phyloP scores from a whole-genome alignment of 805 yeast genomes.

The Schwanniomyces polymorphus region DNA sequence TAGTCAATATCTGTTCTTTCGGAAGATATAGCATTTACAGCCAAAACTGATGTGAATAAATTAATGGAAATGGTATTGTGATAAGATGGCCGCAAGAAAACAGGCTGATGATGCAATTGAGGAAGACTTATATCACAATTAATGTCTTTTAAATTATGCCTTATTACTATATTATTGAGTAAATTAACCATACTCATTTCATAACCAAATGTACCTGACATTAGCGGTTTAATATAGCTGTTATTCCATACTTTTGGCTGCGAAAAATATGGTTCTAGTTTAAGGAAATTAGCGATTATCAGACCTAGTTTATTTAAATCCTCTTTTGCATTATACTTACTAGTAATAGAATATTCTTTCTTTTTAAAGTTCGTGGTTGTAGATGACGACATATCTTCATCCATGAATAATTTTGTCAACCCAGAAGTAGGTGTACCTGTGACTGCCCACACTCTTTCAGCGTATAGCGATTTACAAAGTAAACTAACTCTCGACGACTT shows the following conservation, averaged over 20 bases:
- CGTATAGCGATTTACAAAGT: slow-evolving; percentile 47
- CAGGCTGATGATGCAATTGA: slow-evolving; percentile 56
- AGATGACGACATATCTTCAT: slow-evolving; percentile 22
- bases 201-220: slow-evolving; percentile 39
- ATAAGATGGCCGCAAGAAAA: slow-evolving; percentile 59
- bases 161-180: slow-evolving; percentile 49
- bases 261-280: slow-evolving; percentile 57
- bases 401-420: slow-evolving; percentile 55
- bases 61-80: slow-evolving; percentile 63
- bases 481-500: slow-evolving; percentile 49
- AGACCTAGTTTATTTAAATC: slow-evolving; percentile 57
- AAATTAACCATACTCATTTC: slow-evolving; percentile 40
- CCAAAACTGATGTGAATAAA: slow-evolving; percentile 64
- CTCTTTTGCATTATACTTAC: slow-evolving; percentile 49
- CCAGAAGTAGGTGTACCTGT: slow-evolving; percentile 80
- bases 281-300: slow-evolving; percentile 52
- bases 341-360: slow-evolving; percentile 46
- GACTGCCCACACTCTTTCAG: slow-evolving; percentile 72
- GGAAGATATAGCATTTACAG: slow-evolving; percentile 72
- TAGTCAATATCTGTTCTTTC: slow-evolving; percentile 67
- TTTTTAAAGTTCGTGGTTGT: slow-evolving; percentile 12
- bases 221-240: slow-evolving; percentile 49
- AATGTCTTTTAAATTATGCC: slow-evolving; percentile 57
- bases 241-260: slow-evolving; percentile 49
- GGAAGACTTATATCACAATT: slow-evolving; percentile 59